A percentile compares a stretch with the other conserved stretches of the same genome.
phyloP scores from a whole-genome alignment of 2,329 filamentous ascomycete genomes.

The Microcyclospora pomicola region DNA sequence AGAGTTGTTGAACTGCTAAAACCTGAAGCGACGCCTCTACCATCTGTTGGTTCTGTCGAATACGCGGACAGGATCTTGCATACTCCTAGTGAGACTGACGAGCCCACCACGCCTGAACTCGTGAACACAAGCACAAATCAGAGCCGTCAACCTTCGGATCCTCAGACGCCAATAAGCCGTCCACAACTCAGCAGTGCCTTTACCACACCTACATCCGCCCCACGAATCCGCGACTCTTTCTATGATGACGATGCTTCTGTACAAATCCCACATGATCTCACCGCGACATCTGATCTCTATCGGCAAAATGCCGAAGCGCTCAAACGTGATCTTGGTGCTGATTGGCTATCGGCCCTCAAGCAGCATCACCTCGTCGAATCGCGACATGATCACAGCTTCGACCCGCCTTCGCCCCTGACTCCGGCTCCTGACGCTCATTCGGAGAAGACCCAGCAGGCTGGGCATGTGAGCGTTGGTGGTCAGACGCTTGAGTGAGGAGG shows the following conservation, averaged over 20 bases:
- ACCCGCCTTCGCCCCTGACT: background rate
- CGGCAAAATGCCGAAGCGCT: slow-evolving; percentile 77
- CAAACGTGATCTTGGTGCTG: slow-evolving; percentile 70
- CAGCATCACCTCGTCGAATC: slow-evolving; percentile 48
- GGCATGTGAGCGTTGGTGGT: slow-evolving; percentile 19
- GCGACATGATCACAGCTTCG: background rate
- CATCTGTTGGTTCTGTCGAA: no score
- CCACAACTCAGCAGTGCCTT: slow-evolving; percentile 19
- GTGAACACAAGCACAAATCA: slow-evolving; percentile 9
- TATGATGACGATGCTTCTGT: slow-evolving; percentile 19
- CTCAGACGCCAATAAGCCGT: slow-evolving; percentile 4
- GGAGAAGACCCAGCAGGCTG: slow-evolving; percentile 4
- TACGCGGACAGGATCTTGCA: no score
- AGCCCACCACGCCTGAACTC: slow-evolving; percentile 13
- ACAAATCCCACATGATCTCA: slow-evolving; percentile 15
- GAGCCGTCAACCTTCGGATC: background rate
- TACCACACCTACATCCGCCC: slow-evolving; percentile 13
- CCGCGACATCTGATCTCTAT: slow-evolving; percentile 37
- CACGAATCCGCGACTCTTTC: slow-evolving; percentile 15
- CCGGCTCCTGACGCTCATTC: no score
- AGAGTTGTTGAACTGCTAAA: slow-evolving; percentile 45
- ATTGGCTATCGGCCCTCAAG: slow-evolving; percentile 73
- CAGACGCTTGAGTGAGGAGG: slow-evolving; percentile 21
- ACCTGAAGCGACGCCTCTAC: slow-evolving; percentile 12
- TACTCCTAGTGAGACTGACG: slow-evolving; percentile 8